Evolutionary conservation across 805 yeast genomes (phyloP).

Genomic region (Tetrapisispora iriomotensis): DNA sequence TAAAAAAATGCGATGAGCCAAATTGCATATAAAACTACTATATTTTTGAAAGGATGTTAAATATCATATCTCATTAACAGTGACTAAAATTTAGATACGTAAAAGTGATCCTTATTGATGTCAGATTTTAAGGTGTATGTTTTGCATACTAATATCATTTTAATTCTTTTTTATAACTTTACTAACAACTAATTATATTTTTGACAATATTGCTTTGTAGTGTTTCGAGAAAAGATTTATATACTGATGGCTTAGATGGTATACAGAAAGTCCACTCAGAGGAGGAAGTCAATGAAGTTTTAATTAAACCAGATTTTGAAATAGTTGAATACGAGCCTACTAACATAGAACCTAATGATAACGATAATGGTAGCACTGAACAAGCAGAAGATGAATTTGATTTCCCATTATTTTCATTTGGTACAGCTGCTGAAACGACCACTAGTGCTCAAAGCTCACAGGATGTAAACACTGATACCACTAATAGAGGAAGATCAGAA

Average conservation of each 20-base stretch:
- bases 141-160: no score
- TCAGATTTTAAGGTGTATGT: no score
- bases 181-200: slow-evolving; percentile 1
- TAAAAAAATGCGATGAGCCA: no score
- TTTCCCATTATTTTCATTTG: slow-evolving; percentile 24
- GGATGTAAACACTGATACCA: not conserved
- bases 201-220: slow-evolving; percentile 4
- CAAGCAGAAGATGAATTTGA: slow-evolving; percentile 19
- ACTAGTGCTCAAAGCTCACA: not conserved
- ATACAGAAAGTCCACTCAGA: slow-evolving; percentile 2
- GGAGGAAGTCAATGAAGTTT: slow-evolving; percentile 9
- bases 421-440: not conserved
- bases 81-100: no score
- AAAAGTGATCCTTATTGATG: no score
- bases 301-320: slow-evolving; percentile 23
- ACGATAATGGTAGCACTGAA: not conserved
- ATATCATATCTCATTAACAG: no score
- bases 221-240: slow-evolving; percentile 18
- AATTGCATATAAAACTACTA: no score
- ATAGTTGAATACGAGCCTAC: slow-evolving; percentile 15
- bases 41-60: no score
- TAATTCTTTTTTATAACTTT: no score
- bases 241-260: slow-evolving; percentile 4
- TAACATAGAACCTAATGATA: not conserved
- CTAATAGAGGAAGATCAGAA: slow-evolving; percentile 6